Percentiles rank a stretch among this genome's conserved stretches.
Conservation (phyloP, 2,329 filamentous ascomycete genomes). For the Hypoxylon sp. region DNA sequence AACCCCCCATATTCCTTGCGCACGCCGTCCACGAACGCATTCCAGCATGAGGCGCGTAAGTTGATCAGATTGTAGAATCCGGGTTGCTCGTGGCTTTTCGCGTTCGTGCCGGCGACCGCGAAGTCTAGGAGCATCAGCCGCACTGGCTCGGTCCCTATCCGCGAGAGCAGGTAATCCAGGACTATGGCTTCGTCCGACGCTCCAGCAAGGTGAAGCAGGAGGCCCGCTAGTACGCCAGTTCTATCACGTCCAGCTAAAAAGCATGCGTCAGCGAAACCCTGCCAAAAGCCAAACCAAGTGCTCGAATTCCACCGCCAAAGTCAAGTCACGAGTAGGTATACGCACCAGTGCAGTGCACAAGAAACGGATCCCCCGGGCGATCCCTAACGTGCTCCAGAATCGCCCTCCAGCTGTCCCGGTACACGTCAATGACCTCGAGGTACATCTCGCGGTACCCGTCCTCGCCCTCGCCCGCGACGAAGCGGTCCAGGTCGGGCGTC, state of each 20-base stretch:
- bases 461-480: conserved; percentile 62
- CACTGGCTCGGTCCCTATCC: conserved; percentile 67
- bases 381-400: conserved; percentile 66
- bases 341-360: conserved; percentile 70
- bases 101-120: conserved; percentile 57
- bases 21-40: conserved; percentile 62
- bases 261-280: conserved; percentile 9
- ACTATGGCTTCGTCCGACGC: conserved; percentile 59
- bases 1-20: conserved; percentile 64
- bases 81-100: conserved; percentile 58
- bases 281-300: not conserved
- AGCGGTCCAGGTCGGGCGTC: conserved; percentile 58
- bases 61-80: conserved; percentile 66
- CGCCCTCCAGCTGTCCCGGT: conserved; percentile 59
- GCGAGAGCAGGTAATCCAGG: conserved; percentile 68
- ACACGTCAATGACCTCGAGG: conserved; percentile 61
- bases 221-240: conserved; percentile 66
- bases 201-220: conserved; percentile 67
- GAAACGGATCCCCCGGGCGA: conserved; percentile 60
- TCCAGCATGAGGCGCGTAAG: conserved; percentile 62
- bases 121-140: conserved; percentile 63
- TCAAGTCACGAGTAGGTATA: conserved; percentile 6
- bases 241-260: conserved; percentile 66
- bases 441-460: conserved; percentile 64
- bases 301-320: not conserved